Evolutionary conservation across 2,329 filamentous ascomycete genomes (phyloP), one percentile per base, ranked within the genome.

Genomic region (Albifimbria verrucaria): DNA sequence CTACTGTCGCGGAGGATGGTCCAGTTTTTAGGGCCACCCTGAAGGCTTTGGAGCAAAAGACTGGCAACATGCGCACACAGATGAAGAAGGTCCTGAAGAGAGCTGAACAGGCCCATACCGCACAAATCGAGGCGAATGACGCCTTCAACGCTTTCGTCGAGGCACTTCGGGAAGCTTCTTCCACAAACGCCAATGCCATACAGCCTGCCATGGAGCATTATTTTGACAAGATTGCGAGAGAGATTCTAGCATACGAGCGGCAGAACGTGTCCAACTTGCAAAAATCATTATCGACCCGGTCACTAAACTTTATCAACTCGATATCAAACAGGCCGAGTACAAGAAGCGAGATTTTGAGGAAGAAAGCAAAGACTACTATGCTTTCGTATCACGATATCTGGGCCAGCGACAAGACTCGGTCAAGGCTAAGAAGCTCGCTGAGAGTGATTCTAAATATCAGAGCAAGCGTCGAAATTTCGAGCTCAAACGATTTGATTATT

Each of bases 271-370:
- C 76, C 39, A 93, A 96, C 63, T 79, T 99, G 28, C 92, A 97
- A 64, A 93, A 66, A 88, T 96, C 50, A 92, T 99, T 65, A 96
- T 99, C 59, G 94, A 99, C 43, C 95, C 95, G 1, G 82, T 99
- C 60, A 87, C 83, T 59, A 96, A 91, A 71, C 77, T 99, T 15
- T 99, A 99, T 71, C 91, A 91, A 56, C 81, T 93, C 58, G 95
- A 99, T 65, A 97, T 99, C 75, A 99, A 99, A 71, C 92, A 96
- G 70, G 95, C 93, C 23, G 94, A 99, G 66, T 81, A 89, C 41
- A 99, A 99, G 76, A 96, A 94, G 73, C 91, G 94, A 59, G 94
- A 97, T 62, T 99, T 99, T 63, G 94, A 99, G 59, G 94, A 99
- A 65, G 94, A 99, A 69, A 97, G 93, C 75, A 94, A 96, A 69